A percentile compares a stretch with the other conserved stretches of the same genome.
phyloP scores from a whole-genome alignment of 352 stramenopile species.

The Phytophthora quininea region DNA sequence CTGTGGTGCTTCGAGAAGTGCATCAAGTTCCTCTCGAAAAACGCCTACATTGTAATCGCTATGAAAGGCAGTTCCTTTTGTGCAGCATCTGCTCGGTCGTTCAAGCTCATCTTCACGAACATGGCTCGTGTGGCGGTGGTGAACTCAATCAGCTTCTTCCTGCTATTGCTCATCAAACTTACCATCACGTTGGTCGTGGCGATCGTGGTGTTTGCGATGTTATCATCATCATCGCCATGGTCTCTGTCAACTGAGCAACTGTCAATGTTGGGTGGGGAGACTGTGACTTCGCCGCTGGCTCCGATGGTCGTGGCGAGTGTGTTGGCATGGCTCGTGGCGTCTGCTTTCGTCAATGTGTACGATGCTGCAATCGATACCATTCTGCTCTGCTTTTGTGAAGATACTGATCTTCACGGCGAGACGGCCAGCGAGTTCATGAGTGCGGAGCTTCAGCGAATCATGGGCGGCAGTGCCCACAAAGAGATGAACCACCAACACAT shows the following conservation, averaged over 20 bases:
- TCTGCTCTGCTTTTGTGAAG: constrained; percentile 96
- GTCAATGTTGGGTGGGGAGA: constrained; percentile 64
- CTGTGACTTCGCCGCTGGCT: constrained; percentile 90
- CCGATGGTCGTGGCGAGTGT: constrained; percentile 86
- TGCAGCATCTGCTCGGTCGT: constrained; percentile 90
- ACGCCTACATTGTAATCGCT: constrained; percentile 93
- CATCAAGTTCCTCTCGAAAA: constrained; percentile 98
- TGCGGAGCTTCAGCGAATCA: constrained; percentile 66
- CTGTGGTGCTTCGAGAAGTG: constrained; percentile 97
- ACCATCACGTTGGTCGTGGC: constrained; percentile 66
- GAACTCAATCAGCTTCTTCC: constrained; percentile 92
- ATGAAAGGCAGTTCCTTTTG: constrained; percentile 86
- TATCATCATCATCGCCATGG: constrained; percentile 41
- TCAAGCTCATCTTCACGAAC: constrained; percentile 94
- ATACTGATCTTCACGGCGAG: constrained; percentile 75
- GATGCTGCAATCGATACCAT: constrained; percentile 95
- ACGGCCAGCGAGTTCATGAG: constrained; percentile 81
- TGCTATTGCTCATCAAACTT: constrained; percentile 95
- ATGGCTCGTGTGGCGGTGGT: constrained; percentile 92
- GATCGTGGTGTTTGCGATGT: constrained; percentile 53
- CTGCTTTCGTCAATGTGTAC: constrained; percentile 94
- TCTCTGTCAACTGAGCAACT: constrained; percentile 41
- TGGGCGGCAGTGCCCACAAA: constrained; percentile 39
- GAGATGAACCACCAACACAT: constrained; percentile 45
- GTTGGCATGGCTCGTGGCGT: constrained; percentile 91